Evolutionary conservation across 805 yeast genomes (phyloP).

Genomic region (Lachancea thermotolerans): DNA sequence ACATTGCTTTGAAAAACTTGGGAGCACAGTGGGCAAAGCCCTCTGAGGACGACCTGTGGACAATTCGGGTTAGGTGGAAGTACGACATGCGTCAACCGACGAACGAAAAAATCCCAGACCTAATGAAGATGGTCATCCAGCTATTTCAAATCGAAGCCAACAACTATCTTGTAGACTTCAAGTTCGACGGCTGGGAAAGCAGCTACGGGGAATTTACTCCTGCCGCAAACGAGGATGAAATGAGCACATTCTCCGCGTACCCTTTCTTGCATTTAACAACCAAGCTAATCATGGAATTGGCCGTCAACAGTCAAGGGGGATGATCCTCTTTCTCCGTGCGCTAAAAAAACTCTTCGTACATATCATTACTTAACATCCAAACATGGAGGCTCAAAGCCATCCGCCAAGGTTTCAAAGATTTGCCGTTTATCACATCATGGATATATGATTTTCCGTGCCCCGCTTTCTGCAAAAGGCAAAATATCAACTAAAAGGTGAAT

Average conservation of each 20-base stretch:
- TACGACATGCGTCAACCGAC: constrained; percentile 42
- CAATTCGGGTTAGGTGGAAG: constrained; percentile 90
- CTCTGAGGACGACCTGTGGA: constrained; percentile 92
- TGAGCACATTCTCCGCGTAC: constrained; percentile 88
- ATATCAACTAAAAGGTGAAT: not conserved
- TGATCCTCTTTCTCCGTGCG: constrained; percentile 6
- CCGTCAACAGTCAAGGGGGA: constrained; percentile 75
- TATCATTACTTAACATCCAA: too few species aligned
- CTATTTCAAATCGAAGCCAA: constrained; percentile 93
- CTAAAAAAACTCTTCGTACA: too few species aligned
- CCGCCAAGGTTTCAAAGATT: too few species aligned
- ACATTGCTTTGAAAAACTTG: constrained; percentile 82
- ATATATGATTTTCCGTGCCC: not conserved
- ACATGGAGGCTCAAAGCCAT: too few species aligned
- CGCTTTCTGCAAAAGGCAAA: constrained; percentile 2
- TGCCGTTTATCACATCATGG: too few species aligned
- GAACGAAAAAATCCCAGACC: constrained; percentile 50
- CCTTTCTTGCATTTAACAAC: constrained; percentile 93
- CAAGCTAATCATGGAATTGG: constrained; percentile 88
- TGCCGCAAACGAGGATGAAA: constrained; percentile 50
- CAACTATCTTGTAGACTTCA: constrained; percentile 92
- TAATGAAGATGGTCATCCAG: constrained; percentile 96
- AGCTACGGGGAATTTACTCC: constrained; percentile 31
- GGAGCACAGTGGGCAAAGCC: constrained; percentile 99
- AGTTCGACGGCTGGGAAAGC: constrained; percentile 94